Conservation (phyloP, 768 basidiomycete species). For the Tylopilus subfusipes region DNA sequence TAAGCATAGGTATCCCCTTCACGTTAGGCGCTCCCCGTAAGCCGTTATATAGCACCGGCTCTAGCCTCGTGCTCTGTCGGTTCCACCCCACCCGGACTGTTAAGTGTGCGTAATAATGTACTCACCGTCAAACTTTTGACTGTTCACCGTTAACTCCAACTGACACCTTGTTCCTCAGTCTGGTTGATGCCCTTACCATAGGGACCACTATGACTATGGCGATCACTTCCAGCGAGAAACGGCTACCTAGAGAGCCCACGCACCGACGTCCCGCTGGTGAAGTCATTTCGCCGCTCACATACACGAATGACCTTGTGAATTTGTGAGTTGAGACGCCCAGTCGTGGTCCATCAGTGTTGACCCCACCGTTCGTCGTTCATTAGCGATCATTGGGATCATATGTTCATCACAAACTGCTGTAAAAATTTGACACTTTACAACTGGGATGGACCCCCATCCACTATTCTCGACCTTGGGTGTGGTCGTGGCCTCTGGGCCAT, state of each 20-base stretch:
- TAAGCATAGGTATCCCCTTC: neutral
- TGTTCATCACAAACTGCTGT: conserved; percentile 54
- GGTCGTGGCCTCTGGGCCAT: conserved; percentile 70
- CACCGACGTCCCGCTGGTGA: conserved; percentile 46
- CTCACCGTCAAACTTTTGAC: conserved; percentile 3
- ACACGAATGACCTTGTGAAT: conserved; percentile 45
- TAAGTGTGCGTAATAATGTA: conserved; percentile 23
- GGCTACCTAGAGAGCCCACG: conserved; percentile 38
- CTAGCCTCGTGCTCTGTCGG: conserved; percentile 2
- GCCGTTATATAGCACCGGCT: conserved; percentile 16
- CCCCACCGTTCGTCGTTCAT: neutral
- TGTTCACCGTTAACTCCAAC: conserved; percentile 5
- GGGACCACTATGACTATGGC: conserved; percentile 21
- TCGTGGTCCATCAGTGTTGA: neutral
- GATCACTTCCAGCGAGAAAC: conserved; percentile 30
- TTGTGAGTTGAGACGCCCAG: conserved; percentile 42
- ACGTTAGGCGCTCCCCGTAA: conserved; percentile 5
- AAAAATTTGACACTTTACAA: conserved; percentile 51
- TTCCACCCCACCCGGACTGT: conserved; percentile 13
- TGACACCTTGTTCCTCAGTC: conserved; percentile 16
- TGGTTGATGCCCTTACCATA: conserved; percentile 24
- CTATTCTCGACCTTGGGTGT: conserved; percentile 67
- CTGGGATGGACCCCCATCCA: conserved; percentile 47
- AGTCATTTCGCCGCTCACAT: conserved; percentile 54
- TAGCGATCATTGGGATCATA: conserved; percentile 71